Evolutionary conservation across 1,284 basidiomycete species (phyloP).

Genomic region (Caloboletus firmus): DNA sequence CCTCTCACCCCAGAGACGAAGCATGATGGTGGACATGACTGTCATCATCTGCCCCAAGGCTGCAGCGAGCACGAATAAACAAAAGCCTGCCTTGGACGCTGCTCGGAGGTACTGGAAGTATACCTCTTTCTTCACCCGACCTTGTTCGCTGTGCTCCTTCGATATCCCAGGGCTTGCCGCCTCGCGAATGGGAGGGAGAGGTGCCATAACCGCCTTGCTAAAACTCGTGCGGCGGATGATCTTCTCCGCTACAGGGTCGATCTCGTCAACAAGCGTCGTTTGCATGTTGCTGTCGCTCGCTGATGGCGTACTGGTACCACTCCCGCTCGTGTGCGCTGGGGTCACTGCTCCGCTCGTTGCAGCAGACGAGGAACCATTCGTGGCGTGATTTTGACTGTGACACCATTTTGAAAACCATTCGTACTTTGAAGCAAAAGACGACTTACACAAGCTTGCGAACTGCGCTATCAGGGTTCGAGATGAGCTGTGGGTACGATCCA

Average conservation of each 20-base stretch:
- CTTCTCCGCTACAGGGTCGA: constrained; percentile 22
- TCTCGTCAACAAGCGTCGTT: constrained; percentile 20
- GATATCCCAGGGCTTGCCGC: constrained; percentile 46
- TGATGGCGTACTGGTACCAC: constrained; percentile 43
- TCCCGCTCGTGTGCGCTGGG: constrained; percentile 46
- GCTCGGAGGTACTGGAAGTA: constrained; percentile 81
- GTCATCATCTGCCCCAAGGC: constrained; percentile 54
- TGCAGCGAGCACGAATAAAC: constrained; percentile 62
- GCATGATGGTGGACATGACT: constrained; percentile 64
- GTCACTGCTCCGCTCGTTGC: constrained; percentile 54
- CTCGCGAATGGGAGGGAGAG: constrained; percentile 40
- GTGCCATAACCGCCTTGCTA: constrained; percentile 43
- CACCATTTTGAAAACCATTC: neutral
- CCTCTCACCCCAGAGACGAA: constrained; percentile 80
- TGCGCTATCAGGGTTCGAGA: constrained; percentile 66
- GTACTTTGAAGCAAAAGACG: neutral
- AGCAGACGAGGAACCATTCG: constrained; percentile 43
- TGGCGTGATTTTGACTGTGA: constrained; percentile 27
- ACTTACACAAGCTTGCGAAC: constrained; percentile 81
- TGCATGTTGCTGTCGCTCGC: constrained; percentile 25
- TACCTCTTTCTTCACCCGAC: constrained; percentile 76
- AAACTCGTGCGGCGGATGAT: constrained; percentile 43
- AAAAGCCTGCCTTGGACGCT: constrained; percentile 73
- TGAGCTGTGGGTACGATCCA: constrained; percentile 67
- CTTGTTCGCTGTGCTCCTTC: constrained; percentile 83